Percentiles rank a stretch among this genome's conserved stretches.
phyloP scores from a whole-genome alignment of 2,329 filamentous ascomycete genomes.

The Ophiostoma himal-ulmi region DNA sequence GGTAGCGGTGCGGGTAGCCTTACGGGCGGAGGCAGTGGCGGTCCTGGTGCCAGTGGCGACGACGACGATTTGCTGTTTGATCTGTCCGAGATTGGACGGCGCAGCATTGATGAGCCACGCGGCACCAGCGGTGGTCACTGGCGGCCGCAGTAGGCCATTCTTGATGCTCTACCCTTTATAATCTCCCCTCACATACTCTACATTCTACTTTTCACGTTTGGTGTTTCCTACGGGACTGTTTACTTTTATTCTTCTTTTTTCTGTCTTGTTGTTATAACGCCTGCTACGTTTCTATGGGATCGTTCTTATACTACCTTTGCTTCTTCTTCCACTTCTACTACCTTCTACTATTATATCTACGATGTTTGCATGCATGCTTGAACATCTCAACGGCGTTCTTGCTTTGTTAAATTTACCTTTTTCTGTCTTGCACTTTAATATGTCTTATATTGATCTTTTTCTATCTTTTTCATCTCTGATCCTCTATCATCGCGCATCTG shows the following conservation, averaged over 20 bases:
- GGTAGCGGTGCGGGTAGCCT: constrained; percentile 26
- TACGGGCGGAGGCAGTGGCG: constrained; percentile 25
- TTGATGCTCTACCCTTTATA: not conserved
- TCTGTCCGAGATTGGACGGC: constrained; percentile 59
- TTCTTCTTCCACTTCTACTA: too few relatives aligned
- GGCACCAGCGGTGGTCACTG: not conserved
- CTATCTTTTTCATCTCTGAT: not conserved
- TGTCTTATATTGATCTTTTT: not conserved
- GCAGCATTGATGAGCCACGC: constrained; percentile 52
- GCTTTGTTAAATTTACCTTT: not conserved
- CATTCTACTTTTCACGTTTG: not conserved
- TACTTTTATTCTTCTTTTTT: not conserved
- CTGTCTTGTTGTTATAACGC: not conserved
- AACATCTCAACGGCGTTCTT: not conserved
- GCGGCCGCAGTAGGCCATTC: constrained; percentile 9
- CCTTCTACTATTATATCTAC: not conserved
- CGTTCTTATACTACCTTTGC: not conserved
- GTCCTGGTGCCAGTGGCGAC: constrained; percentile 40
- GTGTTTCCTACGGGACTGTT: not conserved
- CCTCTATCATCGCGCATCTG: not conserved
- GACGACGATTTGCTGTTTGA: constrained; percentile 68
- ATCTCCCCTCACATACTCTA: not conserved
- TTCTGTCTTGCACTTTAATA: not conserved
- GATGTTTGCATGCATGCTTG: not conserved
- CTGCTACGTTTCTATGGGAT: not conserved